phyloP scores from a whole-genome alignment of 768 basidiomycete genomes.

The Podaxis sp. region DNA sequence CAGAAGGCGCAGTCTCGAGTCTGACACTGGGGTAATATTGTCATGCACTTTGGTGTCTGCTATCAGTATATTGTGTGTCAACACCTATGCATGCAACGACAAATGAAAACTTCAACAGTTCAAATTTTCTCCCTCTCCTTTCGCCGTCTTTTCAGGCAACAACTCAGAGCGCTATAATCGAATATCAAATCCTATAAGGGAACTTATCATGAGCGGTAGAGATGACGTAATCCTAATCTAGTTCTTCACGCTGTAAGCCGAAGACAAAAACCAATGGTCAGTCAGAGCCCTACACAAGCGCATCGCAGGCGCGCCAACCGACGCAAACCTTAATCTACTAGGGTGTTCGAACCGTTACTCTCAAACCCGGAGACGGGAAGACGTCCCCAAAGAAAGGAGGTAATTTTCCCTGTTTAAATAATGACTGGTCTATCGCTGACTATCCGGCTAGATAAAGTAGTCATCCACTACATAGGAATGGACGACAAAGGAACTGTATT shows the following conservation, averaged over 20 bases:
- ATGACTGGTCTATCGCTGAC: background rate
- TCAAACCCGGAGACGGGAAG: slow-evolving; percentile 58
- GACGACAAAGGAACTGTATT: slow-evolving; percentile 61
- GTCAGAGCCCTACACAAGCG: background rate
- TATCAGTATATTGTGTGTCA: too few relatives aligned
- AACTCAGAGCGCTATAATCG: background rate
- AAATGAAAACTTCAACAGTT: too few relatives aligned
- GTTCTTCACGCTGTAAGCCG: background rate
- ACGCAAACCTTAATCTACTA: slow-evolving; percentile 23
- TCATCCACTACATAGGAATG: slow-evolving; percentile 79
- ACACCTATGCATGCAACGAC: too few relatives aligned
- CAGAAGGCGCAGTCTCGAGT: background rate
- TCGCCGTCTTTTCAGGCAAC: background rate
- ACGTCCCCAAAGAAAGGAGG: slow-evolving; percentile 71
- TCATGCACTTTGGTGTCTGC: too few relatives aligned
- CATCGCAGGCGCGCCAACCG: background rate
- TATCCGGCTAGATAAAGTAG: slow-evolving; percentile 54
- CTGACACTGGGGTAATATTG: too few relatives aligned
- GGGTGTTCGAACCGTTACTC: slow-evolving; percentile 67
- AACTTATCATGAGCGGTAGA: background rate
- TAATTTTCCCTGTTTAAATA: slow-evolving; percentile 25
- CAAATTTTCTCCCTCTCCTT: background rate
- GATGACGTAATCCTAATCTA: background rate
- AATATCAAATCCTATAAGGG: background rate
- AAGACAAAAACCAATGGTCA: background rate